Percentiles rank a stretch among this genome's conserved stretches.
Conservation (phyloP, 257 asterid genomes). For the Solanum dulcamara region DNA sequence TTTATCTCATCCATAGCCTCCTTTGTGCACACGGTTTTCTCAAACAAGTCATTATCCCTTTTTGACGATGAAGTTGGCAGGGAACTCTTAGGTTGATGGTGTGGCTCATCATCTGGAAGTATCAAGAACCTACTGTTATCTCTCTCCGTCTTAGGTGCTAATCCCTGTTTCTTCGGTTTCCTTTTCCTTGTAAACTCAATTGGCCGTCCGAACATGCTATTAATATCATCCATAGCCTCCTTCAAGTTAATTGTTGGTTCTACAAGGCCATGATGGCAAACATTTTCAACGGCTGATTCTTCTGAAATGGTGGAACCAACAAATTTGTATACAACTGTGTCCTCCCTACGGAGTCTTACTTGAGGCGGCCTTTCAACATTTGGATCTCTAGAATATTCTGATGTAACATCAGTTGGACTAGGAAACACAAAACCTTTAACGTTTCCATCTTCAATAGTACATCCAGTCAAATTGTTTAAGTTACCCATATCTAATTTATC, state of each 20-base stretch:
- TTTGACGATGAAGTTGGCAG: constrained; percentile 24
- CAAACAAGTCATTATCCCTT: constrained; percentile 47
- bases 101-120: constrained; percentile 47
- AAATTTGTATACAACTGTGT: constrained; percentile 62
- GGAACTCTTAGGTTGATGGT: constrained; percentile 24
- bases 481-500: constrained; percentile 1
- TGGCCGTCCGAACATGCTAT: constrained; percentile 88
- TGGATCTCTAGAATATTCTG: constrained; percentile 21
- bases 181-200: constrained; percentile 74
- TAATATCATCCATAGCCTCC: constrained; percentile 95
- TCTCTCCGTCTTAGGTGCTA: constrained; percentile 8
- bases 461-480: constrained; percentile 9
- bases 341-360: constrained; percentile 44
- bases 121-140: constrained; percentile 28
- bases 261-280: constrained; percentile 89
- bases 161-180: constrained; percentile 44
- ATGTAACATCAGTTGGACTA: constrained; percentile 29
- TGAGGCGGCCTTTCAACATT: constrained; percentile 29
- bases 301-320: constrained; percentile 87
- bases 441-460: constrained; percentile 2
- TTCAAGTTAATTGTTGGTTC: constrained; percentile 83
- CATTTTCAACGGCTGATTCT: constrained; percentile 79
- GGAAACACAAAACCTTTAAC: constrained; percentile 32
- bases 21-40: constrained; percentile 70
- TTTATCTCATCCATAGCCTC: constrained; percentile 91